Conservation (phyloP, 1,139 yeast species). For the Yamadazyma triangularis region DNA sequence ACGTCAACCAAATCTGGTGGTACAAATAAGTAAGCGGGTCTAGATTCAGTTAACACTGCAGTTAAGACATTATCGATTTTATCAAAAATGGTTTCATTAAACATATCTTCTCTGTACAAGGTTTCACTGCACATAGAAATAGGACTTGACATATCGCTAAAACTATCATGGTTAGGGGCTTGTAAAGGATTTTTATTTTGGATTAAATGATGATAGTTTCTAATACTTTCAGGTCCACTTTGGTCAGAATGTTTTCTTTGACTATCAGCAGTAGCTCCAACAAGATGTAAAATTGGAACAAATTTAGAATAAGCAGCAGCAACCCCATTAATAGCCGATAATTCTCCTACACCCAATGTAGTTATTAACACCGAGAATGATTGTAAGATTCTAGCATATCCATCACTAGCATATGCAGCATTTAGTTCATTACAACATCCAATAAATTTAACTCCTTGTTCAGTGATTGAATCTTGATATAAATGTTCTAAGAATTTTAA, state of each 20-base stretch:
- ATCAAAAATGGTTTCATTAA: conserved; percentile 35
- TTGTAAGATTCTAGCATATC: conserved; percentile 56
- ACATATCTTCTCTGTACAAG: conserved; percentile 39
- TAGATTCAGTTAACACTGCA: conserved; percentile 50
- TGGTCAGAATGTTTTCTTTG: conserved; percentile 23
- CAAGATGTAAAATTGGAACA: conserved; percentile 76
- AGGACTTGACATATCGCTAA: conserved; percentile 56
- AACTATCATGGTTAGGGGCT: conserved; percentile 56
- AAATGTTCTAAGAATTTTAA: conserved; percentile 33
- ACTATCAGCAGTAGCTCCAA: conserved; percentile 59
- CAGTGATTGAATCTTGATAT: conserved; percentile 21
- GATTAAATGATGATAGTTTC: conserved; percentile 64
- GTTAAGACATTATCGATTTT: conserved; percentile 60
- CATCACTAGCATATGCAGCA: conserved; percentile 73
- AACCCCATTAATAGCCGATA: conserved; percentile 79
- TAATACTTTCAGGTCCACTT: conserved; percentile 16
- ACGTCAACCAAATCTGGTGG: conserved; percentile 65
- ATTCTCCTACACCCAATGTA: conserved; percentile 84
- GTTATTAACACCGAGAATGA: conserved; percentile 49
- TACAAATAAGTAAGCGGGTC: conserved; percentile 77
- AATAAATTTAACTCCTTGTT: conserved; percentile 20
- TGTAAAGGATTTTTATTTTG: conserved; percentile 48
- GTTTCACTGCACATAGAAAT: conserved; percentile 58
- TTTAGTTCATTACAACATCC: conserved; percentile 38
- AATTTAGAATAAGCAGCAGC: conserved; percentile 81